Percentiles rank a stretch among this genome's conserved stretches.
These are phyloP conservation scores for Talaromyces stipitatus DNA, from an alignment of 495 filamentous ascomycete species.

Conservation along the genomic window DNA sequence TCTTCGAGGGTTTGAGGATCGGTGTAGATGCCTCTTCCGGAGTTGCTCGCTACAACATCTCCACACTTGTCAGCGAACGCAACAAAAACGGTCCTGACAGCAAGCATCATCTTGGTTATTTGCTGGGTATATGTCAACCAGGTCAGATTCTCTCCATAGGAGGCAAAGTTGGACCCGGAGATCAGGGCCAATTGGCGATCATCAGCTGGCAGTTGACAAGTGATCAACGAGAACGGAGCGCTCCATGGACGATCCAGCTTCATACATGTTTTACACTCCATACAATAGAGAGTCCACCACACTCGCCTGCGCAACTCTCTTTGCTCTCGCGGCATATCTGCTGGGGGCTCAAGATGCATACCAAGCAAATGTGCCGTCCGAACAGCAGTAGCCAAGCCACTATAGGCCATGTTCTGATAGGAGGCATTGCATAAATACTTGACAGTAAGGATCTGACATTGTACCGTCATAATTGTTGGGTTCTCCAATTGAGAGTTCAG, in stretches of 20 bases:
- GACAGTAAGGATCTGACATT: conserved; percentile 38
- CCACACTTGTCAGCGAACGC: conserved; percentile 25
- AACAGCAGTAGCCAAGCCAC: conserved; percentile 29
- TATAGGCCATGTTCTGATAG: conserved; percentile 44
- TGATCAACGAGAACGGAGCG: conserved; percentile 18
- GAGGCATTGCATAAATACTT: conserved; percentile 39
- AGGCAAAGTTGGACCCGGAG: conserved; percentile 30
- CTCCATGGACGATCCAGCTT: conserved; percentile 44
- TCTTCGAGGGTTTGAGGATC: conserved; percentile 9
- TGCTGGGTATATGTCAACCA: conserved; percentile 34
- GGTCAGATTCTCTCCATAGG: conserved; percentile 27
- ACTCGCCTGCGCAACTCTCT: conserved; percentile 38
- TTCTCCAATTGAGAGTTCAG: conserved; percentile 40
- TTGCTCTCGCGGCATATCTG: conserved; percentile 22
- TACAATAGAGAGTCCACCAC: conserved; percentile 44
- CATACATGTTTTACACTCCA: conserved; percentile 43
- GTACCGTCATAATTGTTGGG: conserved; percentile 41
- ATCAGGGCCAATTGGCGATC: conserved; percentile 23
- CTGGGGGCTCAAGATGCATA: conserved; percentile 42
- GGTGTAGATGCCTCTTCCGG: conserved; percentile 1
- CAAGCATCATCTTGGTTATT: conserved; percentile 29
- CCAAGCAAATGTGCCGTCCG: conserved; percentile 43
- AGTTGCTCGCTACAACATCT: neutral
- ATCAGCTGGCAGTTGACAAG: conserved; percentile 31
- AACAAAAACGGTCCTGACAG: conserved; percentile 26